A percentile compares a stretch with the other conserved stretches of the same genome.
Evolutionary conservation across 1,284 basidiomycete species (phyloP).

Genomic region (Malassezia arunalokei): DNA sequence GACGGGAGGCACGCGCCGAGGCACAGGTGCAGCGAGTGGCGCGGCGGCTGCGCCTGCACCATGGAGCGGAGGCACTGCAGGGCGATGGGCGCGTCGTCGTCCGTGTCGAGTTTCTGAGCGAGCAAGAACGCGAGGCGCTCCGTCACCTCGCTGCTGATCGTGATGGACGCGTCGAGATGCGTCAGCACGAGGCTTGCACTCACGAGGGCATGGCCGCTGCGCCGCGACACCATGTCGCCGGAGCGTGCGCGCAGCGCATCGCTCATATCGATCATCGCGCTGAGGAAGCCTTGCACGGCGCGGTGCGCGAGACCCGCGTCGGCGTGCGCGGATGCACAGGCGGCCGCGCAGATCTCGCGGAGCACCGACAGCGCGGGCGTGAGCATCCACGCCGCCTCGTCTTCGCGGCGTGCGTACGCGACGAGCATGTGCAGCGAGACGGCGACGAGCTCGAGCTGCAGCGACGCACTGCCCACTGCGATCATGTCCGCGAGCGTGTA

Average conservation of each 20-base stretch:
- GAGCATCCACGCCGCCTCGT: conserved; percentile 27
- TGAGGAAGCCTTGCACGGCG: conserved; percentile 71
- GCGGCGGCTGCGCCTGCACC: conserved; percentile 53
- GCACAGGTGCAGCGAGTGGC: conserved; percentile 57
- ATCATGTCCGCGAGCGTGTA: conserved; percentile 58
- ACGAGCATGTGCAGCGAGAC: conserved; percentile 69
- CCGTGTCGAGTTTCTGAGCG: conserved; percentile 7
- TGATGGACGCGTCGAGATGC: conserved; percentile 1
- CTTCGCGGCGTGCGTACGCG: conserved; percentile 51
- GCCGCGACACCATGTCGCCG: conserved; percentile 53
- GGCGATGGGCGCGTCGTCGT: conserved; percentile 58
- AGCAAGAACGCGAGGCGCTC: conserved; percentile 12
- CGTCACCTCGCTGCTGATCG: conserved; percentile 4
- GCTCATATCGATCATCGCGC: conserved; percentile 68
- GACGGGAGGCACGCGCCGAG: conserved; percentile 63
- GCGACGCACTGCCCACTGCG: conserved; percentile 53
- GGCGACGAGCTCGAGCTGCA: conserved; percentile 63
- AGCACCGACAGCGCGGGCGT: conserved; percentile 28
- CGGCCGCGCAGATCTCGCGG: conserved; percentile 19
- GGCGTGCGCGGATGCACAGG: conserved; percentile 30
- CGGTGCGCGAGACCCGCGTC: conserved; percentile 45
- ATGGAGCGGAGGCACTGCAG: conserved; percentile 71
- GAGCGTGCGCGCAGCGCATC: conserved; percentile 63
- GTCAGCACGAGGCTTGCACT: neutral
- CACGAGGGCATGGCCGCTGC: neutral